phyloP scores from a whole-genome alignment of 2,329 filamentous ascomycete genomes.

The Elsinoe batatas region DNA sequence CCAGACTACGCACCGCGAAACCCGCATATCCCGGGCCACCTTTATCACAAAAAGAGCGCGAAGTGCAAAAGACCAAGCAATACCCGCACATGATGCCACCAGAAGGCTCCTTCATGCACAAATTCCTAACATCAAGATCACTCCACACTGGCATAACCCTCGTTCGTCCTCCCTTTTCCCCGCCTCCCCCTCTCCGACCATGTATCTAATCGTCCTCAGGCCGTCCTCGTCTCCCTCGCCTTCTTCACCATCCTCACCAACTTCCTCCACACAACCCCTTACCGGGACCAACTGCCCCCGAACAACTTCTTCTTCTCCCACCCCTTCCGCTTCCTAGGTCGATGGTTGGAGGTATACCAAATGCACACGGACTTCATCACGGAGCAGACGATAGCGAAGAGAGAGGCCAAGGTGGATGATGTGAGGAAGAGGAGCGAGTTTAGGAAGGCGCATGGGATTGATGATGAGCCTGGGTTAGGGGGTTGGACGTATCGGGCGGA shows the following conservation, averaged over 20 bases:
- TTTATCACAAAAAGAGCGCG: slow-evolving; percentile 54
- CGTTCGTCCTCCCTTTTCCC: slow-evolving; percentile 41
- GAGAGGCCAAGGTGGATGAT: slow-evolving; percentile 68
- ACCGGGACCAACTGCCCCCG: slow-evolving; percentile 65
- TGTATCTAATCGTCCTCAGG: slow-evolving; percentile 32
- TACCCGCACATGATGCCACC: slow-evolving; percentile 89
- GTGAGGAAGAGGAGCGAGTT: slow-evolving; percentile 78
- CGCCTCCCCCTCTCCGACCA: background rate
- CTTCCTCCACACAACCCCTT: slow-evolving; percentile 71
- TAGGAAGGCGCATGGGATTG: slow-evolving; percentile 74
- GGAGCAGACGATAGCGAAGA: slow-evolving; percentile 58
- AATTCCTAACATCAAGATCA: slow-evolving; percentile 66
- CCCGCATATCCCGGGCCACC: slow-evolving; percentile 64
- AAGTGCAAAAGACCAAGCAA: slow-evolving; percentile 56
- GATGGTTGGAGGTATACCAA: slow-evolving; percentile 61
- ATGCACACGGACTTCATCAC: slow-evolving; percentile 67
- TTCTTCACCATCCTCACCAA: slow-evolving; percentile 65
- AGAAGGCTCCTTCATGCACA: slow-evolving; percentile 69
- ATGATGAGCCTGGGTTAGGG: slow-evolving; percentile 42
- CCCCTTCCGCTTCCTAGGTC: slow-evolving; percentile 56
- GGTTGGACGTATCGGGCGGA: slow-evolving; percentile 35
- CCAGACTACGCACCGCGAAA: slow-evolving; percentile 52
- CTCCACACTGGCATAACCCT: slow-evolving; percentile 79
- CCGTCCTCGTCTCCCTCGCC: slow-evolving; percentile 60
- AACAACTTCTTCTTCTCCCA: slow-evolving; percentile 58